phyloP scores from a whole-genome alignment of 331 rosid genomes.

The Erythrophleum ivorense region DNA sequence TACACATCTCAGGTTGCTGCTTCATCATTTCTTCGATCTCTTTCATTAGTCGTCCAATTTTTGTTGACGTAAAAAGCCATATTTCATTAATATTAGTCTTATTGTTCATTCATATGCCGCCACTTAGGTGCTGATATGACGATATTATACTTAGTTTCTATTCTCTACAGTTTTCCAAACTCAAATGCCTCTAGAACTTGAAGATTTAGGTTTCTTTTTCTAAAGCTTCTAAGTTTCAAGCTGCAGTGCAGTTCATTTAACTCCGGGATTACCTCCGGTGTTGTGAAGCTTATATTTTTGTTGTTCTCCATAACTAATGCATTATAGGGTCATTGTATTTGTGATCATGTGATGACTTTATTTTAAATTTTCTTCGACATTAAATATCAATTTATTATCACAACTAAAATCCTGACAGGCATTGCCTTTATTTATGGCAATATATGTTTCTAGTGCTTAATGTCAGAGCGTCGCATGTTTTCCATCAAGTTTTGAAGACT shows the following conservation, averaged over 20 bases:
- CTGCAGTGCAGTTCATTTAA: conserved; percentile 14
- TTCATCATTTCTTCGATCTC: background rate
- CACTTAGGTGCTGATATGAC: background rate
- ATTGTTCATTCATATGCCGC: background rate
- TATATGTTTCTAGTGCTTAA: background rate
- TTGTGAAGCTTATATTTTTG: background rate
- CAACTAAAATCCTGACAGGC: background rate
- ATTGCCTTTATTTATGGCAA: background rate
- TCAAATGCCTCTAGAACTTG: background rate
- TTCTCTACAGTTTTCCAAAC: background rate
- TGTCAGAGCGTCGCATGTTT: conserved; percentile 7
- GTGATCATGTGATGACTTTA: background rate
- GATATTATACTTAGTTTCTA: background rate
- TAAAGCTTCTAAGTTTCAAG: background rate
- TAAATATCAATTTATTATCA: background rate
- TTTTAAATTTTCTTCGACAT: background rate
- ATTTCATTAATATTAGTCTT: background rate
- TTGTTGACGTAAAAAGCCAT: background rate
- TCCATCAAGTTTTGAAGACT: background rate
- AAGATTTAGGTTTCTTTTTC: conserved; percentile 17
- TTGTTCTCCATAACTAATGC: background rate
- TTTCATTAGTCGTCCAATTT: background rate
- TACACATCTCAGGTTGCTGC: conserved; percentile 71
- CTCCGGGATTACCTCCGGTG: background rate
- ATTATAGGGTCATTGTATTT: background rate